These are phyloP conservation scores for Colletotrichum lupini DNA, from an alignment of 2,329 filamentous ascomycete species.

Conservation along the genomic window DNA sequence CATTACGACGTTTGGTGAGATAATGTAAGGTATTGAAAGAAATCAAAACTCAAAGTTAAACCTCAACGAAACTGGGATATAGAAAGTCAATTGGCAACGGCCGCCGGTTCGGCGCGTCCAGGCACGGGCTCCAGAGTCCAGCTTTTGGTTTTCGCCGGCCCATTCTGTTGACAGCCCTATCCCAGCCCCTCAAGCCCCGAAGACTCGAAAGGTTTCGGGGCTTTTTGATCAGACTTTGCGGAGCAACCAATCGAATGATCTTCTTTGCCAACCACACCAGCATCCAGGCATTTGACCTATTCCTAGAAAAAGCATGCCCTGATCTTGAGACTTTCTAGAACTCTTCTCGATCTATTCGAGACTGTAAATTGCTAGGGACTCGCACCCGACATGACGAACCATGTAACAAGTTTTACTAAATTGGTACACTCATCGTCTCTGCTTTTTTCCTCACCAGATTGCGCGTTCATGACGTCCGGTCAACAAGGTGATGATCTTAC, in stretches of 20 bases:
- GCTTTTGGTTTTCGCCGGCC: neutral
- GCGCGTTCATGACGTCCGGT: neutral
- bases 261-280: neutral
- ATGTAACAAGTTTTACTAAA: neutral
- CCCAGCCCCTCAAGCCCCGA: neutral
- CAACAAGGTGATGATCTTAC: neutral
- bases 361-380: neutral
- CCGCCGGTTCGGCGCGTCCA: neutral
- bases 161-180: neutral
- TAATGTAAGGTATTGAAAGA: no score
- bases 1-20: no score
- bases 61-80: no score
- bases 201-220: neutral
- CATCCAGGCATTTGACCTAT: neutral
- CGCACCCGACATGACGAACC: neutral
- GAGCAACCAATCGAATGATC: neutral
- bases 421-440: neutral
- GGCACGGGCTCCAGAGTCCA: neutral
- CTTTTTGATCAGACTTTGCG: neutral
- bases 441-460: neutral
- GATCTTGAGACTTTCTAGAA: neutral
- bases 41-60: no score
- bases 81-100: neutral
- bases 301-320: neutral
- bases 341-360: neutral